Base-by-base conservation (phyloP, 2,329 filamentous ascomycete genomes). In the Penicillium aurantiogriseum region DNA sequence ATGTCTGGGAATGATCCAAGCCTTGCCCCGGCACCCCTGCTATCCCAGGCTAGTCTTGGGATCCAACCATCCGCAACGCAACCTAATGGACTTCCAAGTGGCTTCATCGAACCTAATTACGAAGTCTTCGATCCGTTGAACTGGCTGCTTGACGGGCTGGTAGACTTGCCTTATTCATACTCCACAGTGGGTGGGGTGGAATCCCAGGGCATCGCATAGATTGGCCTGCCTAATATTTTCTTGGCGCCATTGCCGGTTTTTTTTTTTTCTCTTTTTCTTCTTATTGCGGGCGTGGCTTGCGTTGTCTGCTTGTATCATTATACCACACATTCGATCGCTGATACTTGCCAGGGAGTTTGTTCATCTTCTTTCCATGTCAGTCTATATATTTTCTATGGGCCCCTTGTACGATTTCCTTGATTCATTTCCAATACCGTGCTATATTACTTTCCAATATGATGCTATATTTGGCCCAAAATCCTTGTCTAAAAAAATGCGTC, bases 101-200 rank as follows among this genome's bases (percentile, higher is more conserved):
- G 82, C 64, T 88, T 90, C 61, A 82, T 84, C 63, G 83, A 89
- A 54, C 84, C 85, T 10, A 88, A 86, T 66, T 92, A 92, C 73
- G 90, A 96, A 72, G 91, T 95, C 60, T 96, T 96, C 69, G 92
- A 96, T 75, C 91, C 92, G 1, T 82, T 96, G 67, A 91, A 93
- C 73, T 97, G 92, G 92, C 91, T 96, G 80, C 79, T 97, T 59
- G 92, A 97, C 72, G 90, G 90, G 15, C 80, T 93, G 35, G 81
- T 94, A 59, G 89, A 92, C 70, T 89, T 93, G 70, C 90, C 90
- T 62, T 92, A 88, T 69, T 82, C 80, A 11, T 88, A 84, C 67
- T 79, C 82, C 38, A 84, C 88, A 59, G 70, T 80, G 56, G 76
- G 78, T 33, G 79, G 78, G 4, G 68, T 81, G 56, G 80, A 81